These are phyloP conservation scores for Solanum sitiens DNA, from an alignment of 257 asterid species.

Conservation along the genomic window DNA sequence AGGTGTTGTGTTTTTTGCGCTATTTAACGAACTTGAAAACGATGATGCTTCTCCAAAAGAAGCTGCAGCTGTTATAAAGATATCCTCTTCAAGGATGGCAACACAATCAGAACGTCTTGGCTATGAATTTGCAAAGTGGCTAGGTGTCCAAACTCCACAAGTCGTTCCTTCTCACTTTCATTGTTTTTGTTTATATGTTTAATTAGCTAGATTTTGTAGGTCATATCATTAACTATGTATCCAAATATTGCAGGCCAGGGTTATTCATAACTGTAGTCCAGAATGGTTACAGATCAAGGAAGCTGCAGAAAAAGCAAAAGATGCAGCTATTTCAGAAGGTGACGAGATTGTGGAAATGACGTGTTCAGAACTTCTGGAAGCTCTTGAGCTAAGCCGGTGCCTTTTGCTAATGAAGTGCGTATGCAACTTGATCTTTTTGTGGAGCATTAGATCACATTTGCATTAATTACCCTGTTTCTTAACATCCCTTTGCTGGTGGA, in stretches of 20 bases:
- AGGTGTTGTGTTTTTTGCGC: conserved; percentile 91
- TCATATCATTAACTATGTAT: conserved; percentile 6
- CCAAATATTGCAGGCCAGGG: conserved; percentile 61
- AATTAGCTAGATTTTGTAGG: not conserved
- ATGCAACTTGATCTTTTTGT: not conserved
- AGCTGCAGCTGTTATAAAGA: conserved; percentile 94
- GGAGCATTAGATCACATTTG: not conserved
- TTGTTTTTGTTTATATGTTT: not conserved
- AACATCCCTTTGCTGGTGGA: not conserved
- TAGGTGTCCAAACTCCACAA: conserved; percentile 97
- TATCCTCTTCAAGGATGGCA: conserved; percentile 98
- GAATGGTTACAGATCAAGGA: conserved; percentile 93
- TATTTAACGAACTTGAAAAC: conserved; percentile 64
- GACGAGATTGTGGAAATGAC: conserved; percentile 91
- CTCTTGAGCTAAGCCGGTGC: conserved; percentile 99
- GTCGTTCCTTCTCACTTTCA: conserved; percentile 50
- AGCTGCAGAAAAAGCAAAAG: conserved; percentile 89
- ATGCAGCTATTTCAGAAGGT: conserved; percentile 53
- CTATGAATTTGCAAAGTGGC: conserved; percentile 97
- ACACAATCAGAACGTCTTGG: conserved; percentile 99
- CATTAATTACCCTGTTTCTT: not conserved
- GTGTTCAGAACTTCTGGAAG: conserved; percentile 95
- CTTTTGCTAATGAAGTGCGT: conserved; percentile 82
- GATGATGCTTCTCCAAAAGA: conserved; percentile 67
- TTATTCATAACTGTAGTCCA: conserved; percentile 72